Percentiles rank a stretch among this genome's conserved stretches.
Evolutionary conservation across 2,329 filamentous ascomycete genomes (phyloP).

Genomic region (Fusarium musae): DNA sequence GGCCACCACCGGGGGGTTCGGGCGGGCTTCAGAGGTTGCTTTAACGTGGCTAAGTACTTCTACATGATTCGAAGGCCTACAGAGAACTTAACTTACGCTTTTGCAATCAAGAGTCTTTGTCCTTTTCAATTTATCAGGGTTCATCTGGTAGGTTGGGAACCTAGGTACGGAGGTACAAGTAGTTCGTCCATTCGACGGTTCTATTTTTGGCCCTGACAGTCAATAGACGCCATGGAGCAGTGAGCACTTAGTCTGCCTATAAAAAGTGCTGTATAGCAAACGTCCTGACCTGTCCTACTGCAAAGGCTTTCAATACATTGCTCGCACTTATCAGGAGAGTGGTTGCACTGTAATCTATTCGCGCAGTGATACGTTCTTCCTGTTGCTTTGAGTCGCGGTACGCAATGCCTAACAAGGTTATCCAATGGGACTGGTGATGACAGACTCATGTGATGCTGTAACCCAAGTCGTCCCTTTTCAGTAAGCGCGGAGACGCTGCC

Average conservation of each 20-base stretch:
- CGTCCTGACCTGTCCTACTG: neutral
- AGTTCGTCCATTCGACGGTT: neutral
- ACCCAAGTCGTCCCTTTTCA: slow-evolving; percentile 8
- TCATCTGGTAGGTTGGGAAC: neutral
- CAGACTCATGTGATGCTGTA: slow-evolving; percentile 30
- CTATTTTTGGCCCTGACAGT: neutral
- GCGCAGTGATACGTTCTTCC: neutral
- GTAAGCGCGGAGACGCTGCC: neutral
- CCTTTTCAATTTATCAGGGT: neutral
- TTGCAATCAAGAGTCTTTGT: neutral
- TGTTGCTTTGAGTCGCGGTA: neutral
- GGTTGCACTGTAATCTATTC: neutral
- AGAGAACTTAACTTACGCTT: neutral
- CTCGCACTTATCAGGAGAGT: neutral
- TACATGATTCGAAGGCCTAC: slow-evolving; percentile 2
- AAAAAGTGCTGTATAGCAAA: neutral
- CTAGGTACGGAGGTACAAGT: neutral
- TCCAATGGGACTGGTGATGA: slow-evolving; percentile 12
- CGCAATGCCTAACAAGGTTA: slow-evolving; percentile 19
- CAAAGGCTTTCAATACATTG: neutral
- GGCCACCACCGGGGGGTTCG: slow-evolving; percentile 24
- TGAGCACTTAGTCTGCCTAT: neutral
- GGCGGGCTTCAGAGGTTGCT: too few relatives aligned
- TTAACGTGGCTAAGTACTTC: slow-evolving; percentile 3
- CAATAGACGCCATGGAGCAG: neutral